phyloP scores from a whole-genome alignment of 495 filamentous ascomycete genomes.

The Pseudoneurospora amorphoporcata region DNA sequence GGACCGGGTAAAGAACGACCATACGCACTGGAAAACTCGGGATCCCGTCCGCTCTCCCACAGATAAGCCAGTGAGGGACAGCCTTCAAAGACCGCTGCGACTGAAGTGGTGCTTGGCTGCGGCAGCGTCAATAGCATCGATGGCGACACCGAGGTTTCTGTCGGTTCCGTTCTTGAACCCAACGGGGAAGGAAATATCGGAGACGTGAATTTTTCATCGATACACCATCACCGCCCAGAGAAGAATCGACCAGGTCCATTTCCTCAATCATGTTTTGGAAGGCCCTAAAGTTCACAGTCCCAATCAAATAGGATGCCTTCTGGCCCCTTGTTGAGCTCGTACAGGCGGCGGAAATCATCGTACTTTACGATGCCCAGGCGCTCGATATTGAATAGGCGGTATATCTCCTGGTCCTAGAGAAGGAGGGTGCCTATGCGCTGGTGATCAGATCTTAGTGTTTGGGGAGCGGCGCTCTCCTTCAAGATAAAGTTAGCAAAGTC shows the following conservation, averaged over 20 bases:
- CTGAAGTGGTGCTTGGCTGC: conserved; percentile 87
- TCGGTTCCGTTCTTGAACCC: conserved; percentile 99
- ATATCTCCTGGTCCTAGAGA: too few species aligned
- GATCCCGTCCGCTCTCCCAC: too few species aligned
- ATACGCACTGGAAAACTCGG: too few species aligned
- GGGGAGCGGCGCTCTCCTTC: neutral
- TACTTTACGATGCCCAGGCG: conserved; percentile 75
- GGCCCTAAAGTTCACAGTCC: conserved; percentile 93
- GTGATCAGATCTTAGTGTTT: neutral
- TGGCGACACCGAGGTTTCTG: conserved; percentile 81
- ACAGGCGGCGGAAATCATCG: conserved; percentile 70
- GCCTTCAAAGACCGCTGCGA: too few species aligned
- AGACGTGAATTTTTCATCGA: neutral
- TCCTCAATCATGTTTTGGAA: conserved; percentile 95
- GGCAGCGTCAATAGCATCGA: conserved; percentile 90
- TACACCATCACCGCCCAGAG: neutral
- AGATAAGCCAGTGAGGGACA: too few species aligned
- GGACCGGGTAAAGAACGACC: too few species aligned
- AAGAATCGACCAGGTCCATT: conserved; percentile 82
- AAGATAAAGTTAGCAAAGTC: neutral
- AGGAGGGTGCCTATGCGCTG: neutral
- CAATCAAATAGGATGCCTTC: conserved; percentile 88
- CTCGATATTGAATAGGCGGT: conserved; percentile 66
- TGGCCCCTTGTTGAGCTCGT: conserved; percentile 69
- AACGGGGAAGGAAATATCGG: conserved; percentile 72